Conservation (phyloP, 2,329 filamentous ascomycete genomes). For the Cladophialophora chaetospira region DNA sequence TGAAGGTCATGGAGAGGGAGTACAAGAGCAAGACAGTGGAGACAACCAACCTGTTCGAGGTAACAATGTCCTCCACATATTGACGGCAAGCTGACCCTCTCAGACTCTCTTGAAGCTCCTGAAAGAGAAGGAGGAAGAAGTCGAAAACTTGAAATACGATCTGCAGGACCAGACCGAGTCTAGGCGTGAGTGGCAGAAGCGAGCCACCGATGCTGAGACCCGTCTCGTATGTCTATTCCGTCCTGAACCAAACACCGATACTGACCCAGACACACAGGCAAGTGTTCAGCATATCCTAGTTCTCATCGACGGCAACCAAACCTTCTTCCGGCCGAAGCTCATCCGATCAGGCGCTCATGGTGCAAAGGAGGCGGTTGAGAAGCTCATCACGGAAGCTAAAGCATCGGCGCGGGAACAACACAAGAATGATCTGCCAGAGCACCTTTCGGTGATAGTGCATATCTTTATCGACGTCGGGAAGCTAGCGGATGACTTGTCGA, state of each 20-base stretch:
- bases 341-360: conserved; percentile 18
- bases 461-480: conserved; percentile 28
- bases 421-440: conserved; percentile 27
- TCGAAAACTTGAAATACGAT: conserved; percentile 22
- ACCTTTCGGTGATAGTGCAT: conserved; percentile 22
- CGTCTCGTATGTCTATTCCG: conserved; percentile 17
- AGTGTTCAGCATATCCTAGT: conserved; percentile 26
- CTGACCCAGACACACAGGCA: conserved; percentile 16
- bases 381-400: conserved; percentile 19
- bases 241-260: not conserved
- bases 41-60: conserved; percentile 17
- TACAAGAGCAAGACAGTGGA: conserved; percentile 17
- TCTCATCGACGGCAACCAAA: conserved; percentile 28
- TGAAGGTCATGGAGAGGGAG: conserved; percentile 16
- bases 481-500: conserved; percentile 23
- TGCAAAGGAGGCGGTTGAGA: conserved; percentile 14
- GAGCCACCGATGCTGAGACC: conserved; percentile 23
- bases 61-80: not conserved
- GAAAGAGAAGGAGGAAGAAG: conserved; percentile 10
- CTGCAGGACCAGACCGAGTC: conserved; percentile 27
- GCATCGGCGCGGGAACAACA: conserved; percentile 24
- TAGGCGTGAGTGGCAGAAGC: conserved; percentile 26
- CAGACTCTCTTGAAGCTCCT: conserved; percentile 20
- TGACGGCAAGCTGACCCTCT: not conserved
- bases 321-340: conserved; percentile 24